A percentile compares a stretch with the other conserved stretches of the same genome.
Evolutionary conservation across 73 alveolate genomes (phyloP).

Genomic region (Paramecium biaurelia): DNA sequence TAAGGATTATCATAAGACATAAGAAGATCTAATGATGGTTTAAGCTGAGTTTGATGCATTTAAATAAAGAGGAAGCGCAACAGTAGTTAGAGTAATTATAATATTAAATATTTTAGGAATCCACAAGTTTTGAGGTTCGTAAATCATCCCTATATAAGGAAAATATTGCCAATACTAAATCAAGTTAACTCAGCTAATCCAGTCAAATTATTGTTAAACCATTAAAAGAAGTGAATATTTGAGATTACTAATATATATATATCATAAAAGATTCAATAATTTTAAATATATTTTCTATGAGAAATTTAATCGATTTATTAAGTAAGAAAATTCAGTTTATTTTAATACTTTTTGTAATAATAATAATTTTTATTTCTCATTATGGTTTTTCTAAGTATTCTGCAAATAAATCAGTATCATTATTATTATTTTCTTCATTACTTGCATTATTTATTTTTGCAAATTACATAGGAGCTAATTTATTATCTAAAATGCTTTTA

Average conservation of each 20-base stretch:
- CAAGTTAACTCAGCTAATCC: neutral
- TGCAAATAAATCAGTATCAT: slow-evolving; percentile 6
- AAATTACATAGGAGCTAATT: slow-evolving; percentile 33
- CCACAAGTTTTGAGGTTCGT: slow-evolving; percentile 18
- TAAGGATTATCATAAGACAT: slow-evolving; percentile 24
- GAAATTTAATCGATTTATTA: neutral
- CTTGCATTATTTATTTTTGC: neutral
- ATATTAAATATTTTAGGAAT: neutral
- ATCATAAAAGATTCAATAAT: neutral
- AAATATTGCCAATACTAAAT: neutral
- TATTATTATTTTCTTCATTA: neutral
- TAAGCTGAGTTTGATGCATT: slow-evolving; percentile 46
- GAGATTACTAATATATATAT: neutral
- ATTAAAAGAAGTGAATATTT: neutral
- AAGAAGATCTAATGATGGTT: slow-evolving; percentile 37
- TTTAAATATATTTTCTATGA: neutral
- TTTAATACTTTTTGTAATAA: neutral
- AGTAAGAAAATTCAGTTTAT: neutral
- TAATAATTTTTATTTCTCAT: neutral
- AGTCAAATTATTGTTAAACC: neutral
- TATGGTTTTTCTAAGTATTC: neutral
- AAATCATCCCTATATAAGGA: neutral
- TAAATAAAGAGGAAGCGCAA: neutral
- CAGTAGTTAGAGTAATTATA: neutral
- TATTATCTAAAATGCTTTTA: neutral